Evolutionary conservation across 129 eudicot species (phyloP), one percentile per base, ranked within the genome.

Genomic region (Tagetes patula): DNA sequence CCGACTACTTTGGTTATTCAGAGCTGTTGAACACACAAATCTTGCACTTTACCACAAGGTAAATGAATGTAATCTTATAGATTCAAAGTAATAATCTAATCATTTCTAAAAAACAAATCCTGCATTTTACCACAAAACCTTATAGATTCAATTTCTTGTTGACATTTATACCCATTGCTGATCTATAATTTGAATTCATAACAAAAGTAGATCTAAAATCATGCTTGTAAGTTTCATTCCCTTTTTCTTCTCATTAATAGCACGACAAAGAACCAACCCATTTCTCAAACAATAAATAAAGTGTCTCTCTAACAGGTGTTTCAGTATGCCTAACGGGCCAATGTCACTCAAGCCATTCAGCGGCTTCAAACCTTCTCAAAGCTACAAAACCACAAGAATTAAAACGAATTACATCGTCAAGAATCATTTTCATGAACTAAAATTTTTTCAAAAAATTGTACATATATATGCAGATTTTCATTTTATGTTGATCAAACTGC

Each of bases 231-330:
- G 65, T n/a, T 77, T 89, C 97, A 61, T 70, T 80, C 68, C 89
- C 90, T 60, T 88, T 91, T 43, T 76, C 81, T 79, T 85, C 76
- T 88, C 91, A 85, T 95, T 95, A 65, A 95, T 91, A 31, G 78
- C 83, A 67, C 88, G 87, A 85, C 99, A 95, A n/a, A 95, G 97
- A 48, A 88, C 47, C 66, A 91, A 54, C 9, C 97, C 99, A 84
- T 83, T 95, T 80, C 97, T 91, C 86, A 95, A 88, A 83, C 96
- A 91, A 74, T 88, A 85, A 84, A 91, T 84, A 66, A 95, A 91
- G 58, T 88, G 91, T 68, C 62, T 83, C 75, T 91, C 97, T 0
- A 94, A 77, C 8, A 96, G 96, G 50, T 85, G 84, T 45, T 79
- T 80, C 3, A 89, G 70, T 70, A 95, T 85, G 0, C 89, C 88